These are phyloP conservation scores for Cyclospora cayetanensis DNA, from an alignment of 169 alveolate species.

Conservation along the genomic window DNA sequence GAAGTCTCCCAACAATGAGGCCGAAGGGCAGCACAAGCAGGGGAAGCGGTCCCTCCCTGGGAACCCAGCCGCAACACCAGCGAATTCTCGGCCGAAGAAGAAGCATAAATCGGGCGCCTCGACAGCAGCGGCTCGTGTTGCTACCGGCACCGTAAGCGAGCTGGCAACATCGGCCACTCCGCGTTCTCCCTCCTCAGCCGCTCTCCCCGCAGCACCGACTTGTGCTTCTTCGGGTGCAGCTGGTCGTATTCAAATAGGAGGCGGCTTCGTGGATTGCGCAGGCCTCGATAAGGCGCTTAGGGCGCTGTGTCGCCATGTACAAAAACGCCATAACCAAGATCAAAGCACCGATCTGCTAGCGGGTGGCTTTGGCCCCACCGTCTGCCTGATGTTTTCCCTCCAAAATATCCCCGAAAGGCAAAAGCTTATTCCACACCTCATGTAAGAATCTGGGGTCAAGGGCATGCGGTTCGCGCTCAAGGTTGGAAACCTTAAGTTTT, in stretches of 20 bases:
- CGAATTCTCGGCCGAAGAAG: too few relatives aligned
- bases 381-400: constrained; percentile 45
- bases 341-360: constrained; percentile 13
- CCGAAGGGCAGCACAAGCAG: too few relatives aligned
- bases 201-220: too few relatives aligned
- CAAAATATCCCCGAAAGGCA: constrained; percentile 19
- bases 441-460: background rate
- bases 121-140: too few relatives aligned
- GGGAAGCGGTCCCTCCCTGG: too few relatives aligned
- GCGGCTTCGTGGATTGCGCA: background rate
- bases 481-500: background rate
- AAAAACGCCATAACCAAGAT: background rate
- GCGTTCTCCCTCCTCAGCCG: too few relatives aligned
- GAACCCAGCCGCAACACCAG: too few relatives aligned
- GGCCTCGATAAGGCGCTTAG: background rate
- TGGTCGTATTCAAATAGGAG: background rate
- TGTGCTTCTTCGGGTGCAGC: too few relatives aligned
- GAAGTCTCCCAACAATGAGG: too few relatives aligned
- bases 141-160: too few relatives aligned
- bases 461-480: background rate
- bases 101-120: too few relatives aligned
- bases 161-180: too few relatives aligned
- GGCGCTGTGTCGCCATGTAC: constrained; percentile 37
- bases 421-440: constrained; percentile 17
- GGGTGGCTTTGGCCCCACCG: background rate